Conservation (phyloP, 2,329 filamentous ascomycete genomes). For the Fusarium dimerum region DNA sequence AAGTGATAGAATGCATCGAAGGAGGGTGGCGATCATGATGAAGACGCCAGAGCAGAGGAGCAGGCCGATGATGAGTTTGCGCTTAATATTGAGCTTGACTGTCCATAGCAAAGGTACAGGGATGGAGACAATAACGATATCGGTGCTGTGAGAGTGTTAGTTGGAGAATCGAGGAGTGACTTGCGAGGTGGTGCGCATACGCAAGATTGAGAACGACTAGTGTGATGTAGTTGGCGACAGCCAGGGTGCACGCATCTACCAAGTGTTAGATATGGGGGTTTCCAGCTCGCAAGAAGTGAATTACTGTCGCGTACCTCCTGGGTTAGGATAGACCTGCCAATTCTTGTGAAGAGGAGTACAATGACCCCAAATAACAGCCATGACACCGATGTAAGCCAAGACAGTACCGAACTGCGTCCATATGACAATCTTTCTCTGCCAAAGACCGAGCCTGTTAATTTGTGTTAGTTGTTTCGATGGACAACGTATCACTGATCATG, state of each 20-base stretch:
- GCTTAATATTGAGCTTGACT: constrained; percentile 38
- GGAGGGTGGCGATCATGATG: constrained; percentile 42
- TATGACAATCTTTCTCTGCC: constrained; percentile 40
- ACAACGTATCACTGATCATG: rapidly evolving
- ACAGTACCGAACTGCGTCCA: constrained; percentile 32
- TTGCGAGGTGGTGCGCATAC: constrained; percentile 22
- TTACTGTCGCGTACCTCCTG: constrained; percentile 34
- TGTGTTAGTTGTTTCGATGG: constrained; percentile 7
- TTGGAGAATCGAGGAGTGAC: neutral
- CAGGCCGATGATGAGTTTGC: constrained; percentile 41
- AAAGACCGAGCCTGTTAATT: constrained; percentile 34
- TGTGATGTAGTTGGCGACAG: constrained; percentile 39
- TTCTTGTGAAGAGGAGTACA: constrained; percentile 40
- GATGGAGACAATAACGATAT: constrained; percentile 40
- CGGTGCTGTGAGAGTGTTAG: constrained; percentile 35
- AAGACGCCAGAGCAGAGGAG: constrained; percentile 46
- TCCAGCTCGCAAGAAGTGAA: too few species aligned
- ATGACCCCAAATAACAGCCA: constrained; percentile 37
- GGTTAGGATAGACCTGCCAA: constrained; percentile 44
- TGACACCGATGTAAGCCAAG: constrained; percentile 34
- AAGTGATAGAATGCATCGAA: constrained; percentile 43
- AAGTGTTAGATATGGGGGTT: constrained; percentile 1
- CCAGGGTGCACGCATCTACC: constrained; percentile 36
- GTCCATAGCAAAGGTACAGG: constrained; percentile 43
- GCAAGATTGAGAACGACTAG: constrained; percentile 39